Percentiles rank a stretch among this genome's conserved stretches.
Conservation (phyloP, 495 filamentous ascomycete genomes). For the Echria macrotheca region DNA sequence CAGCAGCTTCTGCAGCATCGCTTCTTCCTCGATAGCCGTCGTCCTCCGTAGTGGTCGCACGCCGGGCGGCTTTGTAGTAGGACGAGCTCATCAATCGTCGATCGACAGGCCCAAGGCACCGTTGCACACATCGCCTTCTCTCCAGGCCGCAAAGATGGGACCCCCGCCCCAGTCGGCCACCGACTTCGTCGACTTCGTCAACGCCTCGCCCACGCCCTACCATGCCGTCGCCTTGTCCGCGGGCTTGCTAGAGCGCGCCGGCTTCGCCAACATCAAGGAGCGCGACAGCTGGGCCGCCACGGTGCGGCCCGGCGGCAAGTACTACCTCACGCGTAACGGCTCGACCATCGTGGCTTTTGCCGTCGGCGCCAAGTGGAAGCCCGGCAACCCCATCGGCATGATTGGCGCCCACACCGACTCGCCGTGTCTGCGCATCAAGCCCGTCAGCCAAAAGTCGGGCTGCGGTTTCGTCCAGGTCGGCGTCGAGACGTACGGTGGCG, state of each 20-base stretch:
- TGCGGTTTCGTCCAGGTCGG: constrained; percentile 94
- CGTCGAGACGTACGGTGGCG: constrained; percentile 94
- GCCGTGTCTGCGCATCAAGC: constrained; percentile 84
- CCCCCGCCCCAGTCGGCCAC: constrained; percentile 59
- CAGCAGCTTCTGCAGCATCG: no score
- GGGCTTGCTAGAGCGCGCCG: constrained; percentile 66
- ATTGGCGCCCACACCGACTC: constrained; percentile 97
- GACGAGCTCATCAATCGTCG: no score
- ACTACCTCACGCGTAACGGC: constrained; percentile 90
- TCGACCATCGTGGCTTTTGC: constrained; percentile 94
- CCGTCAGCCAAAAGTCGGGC: constrained; percentile 74
- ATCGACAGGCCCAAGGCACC: neutral
- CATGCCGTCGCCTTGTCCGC: constrained; percentile 83
- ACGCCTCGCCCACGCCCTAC: constrained; percentile 92
- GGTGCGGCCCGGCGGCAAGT: constrained; percentile 84
- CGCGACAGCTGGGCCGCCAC: constrained; percentile 79
- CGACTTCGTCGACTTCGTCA: constrained; percentile 90
- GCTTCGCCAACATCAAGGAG: constrained; percentile 86
- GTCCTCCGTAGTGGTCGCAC: no score
- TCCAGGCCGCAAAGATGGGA: constrained; percentile 47
- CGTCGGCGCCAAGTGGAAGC: constrained; percentile 86
- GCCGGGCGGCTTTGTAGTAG: no score
- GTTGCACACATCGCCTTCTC: neutral
- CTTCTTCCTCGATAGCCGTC: no score
- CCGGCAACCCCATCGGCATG: constrained; percentile 91